These are phyloP conservation scores for Boletus rubescentipes DNA, from an alignment of 768 basidiomycete species.

Conservation along the genomic window DNA sequence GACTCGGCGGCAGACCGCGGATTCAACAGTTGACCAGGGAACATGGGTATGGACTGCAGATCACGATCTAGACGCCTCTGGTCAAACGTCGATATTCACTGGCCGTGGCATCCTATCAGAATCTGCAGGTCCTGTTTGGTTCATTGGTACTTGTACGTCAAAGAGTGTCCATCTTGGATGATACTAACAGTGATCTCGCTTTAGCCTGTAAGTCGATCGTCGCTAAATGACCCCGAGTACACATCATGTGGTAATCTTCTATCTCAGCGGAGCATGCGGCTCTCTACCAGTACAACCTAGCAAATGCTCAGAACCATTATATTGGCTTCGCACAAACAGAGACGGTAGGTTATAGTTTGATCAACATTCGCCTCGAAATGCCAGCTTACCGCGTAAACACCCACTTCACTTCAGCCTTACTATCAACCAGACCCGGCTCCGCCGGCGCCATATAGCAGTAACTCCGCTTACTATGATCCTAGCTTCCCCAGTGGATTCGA, in stretches of 20 bases:
- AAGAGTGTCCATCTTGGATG: neutral
- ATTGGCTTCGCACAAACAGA: constrained; percentile 54
- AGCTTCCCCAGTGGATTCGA: constrained; percentile 15
- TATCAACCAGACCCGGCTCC: constrained; percentile 41
- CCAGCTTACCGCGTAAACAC: too few species aligned
- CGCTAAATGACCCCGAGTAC: too few species aligned
- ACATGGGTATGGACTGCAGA: constrained; percentile 83
- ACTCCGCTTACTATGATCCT: constrained; percentile 40
- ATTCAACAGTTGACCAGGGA: constrained; percentile 40
- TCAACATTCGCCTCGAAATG: too few species aligned
- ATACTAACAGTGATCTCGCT: neutral
- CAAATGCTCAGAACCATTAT: constrained; percentile 45
- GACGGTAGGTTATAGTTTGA: constrained; percentile 39
- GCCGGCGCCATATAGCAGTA: constrained; percentile 41
- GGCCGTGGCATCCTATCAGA: constrained; percentile 76
- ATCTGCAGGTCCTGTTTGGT: constrained; percentile 74
- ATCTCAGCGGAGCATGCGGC: constrained; percentile 43
- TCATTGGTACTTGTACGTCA: constrained; percentile 60
- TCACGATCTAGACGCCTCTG: constrained; percentile 56
- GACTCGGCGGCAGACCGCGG: neutral
- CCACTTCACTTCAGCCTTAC: constrained; percentile 41
- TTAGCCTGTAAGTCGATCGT: constrained; percentile 25
- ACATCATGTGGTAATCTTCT: neutral
- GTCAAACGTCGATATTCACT: constrained; percentile 56
- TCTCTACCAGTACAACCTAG: constrained; percentile 49